Evolutionary conservation across 2,329 filamentous ascomycete genomes (phyloP).

Genomic region (Phialemoniopsis sp.): DNA sequence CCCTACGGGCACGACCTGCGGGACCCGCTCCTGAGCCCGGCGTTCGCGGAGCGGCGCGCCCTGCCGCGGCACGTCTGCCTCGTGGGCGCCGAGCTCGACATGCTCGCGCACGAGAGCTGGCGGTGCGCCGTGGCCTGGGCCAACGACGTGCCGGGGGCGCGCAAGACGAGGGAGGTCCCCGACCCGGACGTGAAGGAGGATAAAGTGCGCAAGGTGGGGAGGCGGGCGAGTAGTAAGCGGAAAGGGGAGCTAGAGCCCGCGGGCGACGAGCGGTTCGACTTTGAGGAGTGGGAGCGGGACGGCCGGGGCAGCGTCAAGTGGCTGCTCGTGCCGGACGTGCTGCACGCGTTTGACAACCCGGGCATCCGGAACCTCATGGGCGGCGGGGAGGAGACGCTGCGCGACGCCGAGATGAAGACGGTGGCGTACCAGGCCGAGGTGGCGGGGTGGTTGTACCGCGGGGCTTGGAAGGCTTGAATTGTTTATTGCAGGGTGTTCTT

Average conservation of each 20-base stretch:
- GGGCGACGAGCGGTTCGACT: slow-evolving; percentile 28
- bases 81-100: slow-evolving; percentile 38
- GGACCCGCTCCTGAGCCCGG: slow-evolving; percentile 36
- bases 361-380: slow-evolving; percentile 16
- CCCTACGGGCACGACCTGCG: slow-evolving; percentile 24
- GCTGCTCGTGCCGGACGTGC: slow-evolving; percentile 35
- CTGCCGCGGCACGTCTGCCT: slow-evolving; percentile 37
- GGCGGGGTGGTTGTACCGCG: slow-evolving; percentile 16
- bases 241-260: slow-evolving; percentile 15
- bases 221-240: slow-evolving; percentile 12
- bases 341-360: slow-evolving; percentile 33
- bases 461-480: slow-evolving; percentile 7
- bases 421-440: slow-evolving; percentile 13
- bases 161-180: slow-evolving; percentile 5
- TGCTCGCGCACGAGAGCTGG: slow-evolving; percentile 36
- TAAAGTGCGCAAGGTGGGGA: slow-evolving; percentile 7
- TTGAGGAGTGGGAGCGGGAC: slow-evolving; percentile 19
- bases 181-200: slow-evolving; percentile 9
- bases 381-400: slow-evolving; percentile 20
- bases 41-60: slow-evolving; percentile 19
- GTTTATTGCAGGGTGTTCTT: too few relatives aligned
- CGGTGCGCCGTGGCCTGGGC: slow-evolving; percentile 27
- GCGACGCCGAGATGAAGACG: slow-evolving; percentile 22
- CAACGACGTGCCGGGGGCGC: slow-evolving; percentile 16
- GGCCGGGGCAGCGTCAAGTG: slow-evolving; percentile 24